These are phyloP conservation scores for Tulasnella sp. DNA, from an alignment of 768 basidiomycete species.

Conservation along the genomic window DNA sequence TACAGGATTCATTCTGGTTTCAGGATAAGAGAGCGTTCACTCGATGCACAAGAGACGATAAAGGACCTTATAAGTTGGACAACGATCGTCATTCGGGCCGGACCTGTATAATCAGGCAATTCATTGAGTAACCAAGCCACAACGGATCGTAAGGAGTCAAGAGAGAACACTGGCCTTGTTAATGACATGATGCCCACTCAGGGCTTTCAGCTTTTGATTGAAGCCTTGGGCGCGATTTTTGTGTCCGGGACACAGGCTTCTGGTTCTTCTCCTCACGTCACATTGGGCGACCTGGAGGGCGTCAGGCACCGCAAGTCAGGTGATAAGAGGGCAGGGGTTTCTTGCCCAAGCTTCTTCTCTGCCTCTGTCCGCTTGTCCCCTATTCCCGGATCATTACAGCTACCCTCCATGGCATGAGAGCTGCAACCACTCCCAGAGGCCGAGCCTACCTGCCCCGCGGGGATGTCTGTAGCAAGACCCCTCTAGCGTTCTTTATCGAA, in stretches of 20 bases:
- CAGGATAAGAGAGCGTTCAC: too few relatives aligned
- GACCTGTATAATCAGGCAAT: conserved; percentile 39
- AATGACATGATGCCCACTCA: conserved; percentile 91
- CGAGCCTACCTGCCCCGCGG: conserved; percentile 22
- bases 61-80: too few relatives aligned
- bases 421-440: conserved; percentile 47
- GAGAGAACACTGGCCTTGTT: conserved; percentile 45
- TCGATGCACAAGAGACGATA: too few relatives aligned
- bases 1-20: too few relatives aligned
- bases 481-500: conserved; percentile 31
- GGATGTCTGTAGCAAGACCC: neutral
- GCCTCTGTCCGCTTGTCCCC: conserved; percentile 67
- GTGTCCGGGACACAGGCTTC: conserved; percentile 70
- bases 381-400: conserved; percentile 24
- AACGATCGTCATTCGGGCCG: conserved; percentile 59
- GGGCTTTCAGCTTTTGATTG: conserved; percentile 71
- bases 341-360: conserved; percentile 70
- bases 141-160: conserved; percentile 15
- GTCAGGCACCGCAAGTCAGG: too few relatives aligned
- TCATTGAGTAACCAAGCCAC: conserved; percentile 23
- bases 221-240: conserved; percentile 90
- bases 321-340: too few relatives aligned
- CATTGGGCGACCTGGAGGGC: neutral
- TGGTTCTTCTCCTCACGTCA: conserved; percentile 66
- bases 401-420: conserved; percentile 42